phyloP scores from a whole-genome alignment of 73 alveolate genomes.

The Stentor roeselii region DNA sequence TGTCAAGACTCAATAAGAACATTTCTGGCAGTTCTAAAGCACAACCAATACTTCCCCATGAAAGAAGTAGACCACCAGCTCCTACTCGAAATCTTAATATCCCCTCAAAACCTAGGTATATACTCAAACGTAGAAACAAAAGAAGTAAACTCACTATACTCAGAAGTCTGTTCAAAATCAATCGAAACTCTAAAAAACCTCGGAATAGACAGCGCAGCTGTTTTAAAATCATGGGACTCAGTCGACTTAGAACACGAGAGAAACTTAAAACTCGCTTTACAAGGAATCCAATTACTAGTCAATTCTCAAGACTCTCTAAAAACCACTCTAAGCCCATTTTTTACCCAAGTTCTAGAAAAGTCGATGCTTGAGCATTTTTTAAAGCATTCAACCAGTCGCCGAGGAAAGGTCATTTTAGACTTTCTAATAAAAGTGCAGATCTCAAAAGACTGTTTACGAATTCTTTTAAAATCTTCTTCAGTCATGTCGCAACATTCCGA shows the following conservation, averaged over 20 bases:
- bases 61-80: not conserved
- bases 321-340: not conserved
- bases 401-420: conserved; percentile 40
- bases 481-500: conserved; percentile 40
- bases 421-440: conserved; percentile 41
- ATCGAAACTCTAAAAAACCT: not conserved
- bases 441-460: conserved; percentile 32
- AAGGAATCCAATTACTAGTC: not conserved
- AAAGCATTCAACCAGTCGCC: conserved; percentile 35
- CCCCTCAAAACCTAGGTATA: not conserved
- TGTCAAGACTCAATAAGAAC: not conserved
- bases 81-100: not conserved
- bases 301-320: not conserved
- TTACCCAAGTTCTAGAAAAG: not conserved
- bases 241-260: not conserved
- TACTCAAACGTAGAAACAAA: not conserved
- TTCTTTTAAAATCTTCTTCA: conserved; percentile 35
- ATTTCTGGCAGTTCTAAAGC: not conserved
- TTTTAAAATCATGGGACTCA: not conserved
- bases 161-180: not conserved
- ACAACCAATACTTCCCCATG: not conserved
- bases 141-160: not conserved
- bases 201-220: not conserved
- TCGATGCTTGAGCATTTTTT: conserved; percentile 38
- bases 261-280: not conserved